A percentile compares a stretch with the other conserved stretches of the same genome.
Conservation (phyloP, 352 stramenopile species). For the Blastocystis sp. region DNA sequence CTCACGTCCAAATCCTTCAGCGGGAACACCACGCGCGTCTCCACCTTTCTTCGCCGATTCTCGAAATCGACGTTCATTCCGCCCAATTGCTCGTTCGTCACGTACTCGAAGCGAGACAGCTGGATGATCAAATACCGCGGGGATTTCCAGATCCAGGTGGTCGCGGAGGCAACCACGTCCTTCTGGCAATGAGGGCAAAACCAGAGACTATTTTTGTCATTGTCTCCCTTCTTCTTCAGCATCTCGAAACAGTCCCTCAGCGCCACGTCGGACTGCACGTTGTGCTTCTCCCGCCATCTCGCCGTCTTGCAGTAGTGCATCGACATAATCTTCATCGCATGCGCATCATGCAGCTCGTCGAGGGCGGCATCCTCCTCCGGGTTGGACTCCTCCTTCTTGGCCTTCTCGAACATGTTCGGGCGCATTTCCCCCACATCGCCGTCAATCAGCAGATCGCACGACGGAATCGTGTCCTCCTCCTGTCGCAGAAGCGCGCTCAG, state of each 20-base stretch:
- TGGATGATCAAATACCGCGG: slow-evolving; percentile 95
- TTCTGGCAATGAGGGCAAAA: slow-evolving; percentile 63
- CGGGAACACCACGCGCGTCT: slow-evolving; percentile 43
- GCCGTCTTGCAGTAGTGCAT: slow-evolving; percentile 44
- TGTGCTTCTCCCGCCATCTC: background rate
- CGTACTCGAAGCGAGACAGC: slow-evolving; percentile 94
- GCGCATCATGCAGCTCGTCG: background rate
- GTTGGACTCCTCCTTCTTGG: background rate
- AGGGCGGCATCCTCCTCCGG: background rate
- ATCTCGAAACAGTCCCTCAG: slow-evolving; percentile 23
- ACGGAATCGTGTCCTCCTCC: background rate
- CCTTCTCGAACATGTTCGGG: background rate
- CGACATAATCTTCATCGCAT: background rate
- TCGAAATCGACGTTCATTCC: slow-evolving; percentile 50
- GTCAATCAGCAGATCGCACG: background rate
- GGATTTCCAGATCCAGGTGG: slow-evolving; percentile 85
- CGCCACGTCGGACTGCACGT: background rate
- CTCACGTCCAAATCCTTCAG: slow-evolving; percentile 39
- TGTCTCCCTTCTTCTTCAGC: slow-evolving; percentile 32
- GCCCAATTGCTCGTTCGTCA: slow-evolving; percentile 12
- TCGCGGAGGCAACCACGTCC: slow-evolving; percentile 23
- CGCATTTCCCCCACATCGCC: background rate
- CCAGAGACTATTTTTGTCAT: slow-evolving; percentile 17
- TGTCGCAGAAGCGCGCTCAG: background rate
- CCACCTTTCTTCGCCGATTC: slow-evolving; percentile 43